These are phyloP conservation scores for Fragilaria crotonensis DNA, from an alignment of 108 stramenopile species.

Conservation along the genomic window DNA sequence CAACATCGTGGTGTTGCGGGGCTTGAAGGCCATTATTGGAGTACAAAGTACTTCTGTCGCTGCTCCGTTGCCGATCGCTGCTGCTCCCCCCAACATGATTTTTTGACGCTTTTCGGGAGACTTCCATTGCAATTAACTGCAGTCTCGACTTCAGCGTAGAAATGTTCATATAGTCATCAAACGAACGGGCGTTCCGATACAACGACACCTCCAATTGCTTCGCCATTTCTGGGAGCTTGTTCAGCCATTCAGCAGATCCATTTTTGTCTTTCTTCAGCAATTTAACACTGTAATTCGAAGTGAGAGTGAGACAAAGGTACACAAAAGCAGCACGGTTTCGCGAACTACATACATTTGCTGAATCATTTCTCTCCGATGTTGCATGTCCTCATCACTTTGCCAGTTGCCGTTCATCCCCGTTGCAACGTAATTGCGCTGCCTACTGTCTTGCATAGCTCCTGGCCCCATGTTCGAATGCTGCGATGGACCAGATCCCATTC, in stretches of 20 bases:
- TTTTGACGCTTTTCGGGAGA: slow-evolving; percentile 71
- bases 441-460: slow-evolving; percentile 21
- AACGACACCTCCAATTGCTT: slow-evolving; percentile 91
- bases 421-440: slow-evolving; percentile 14
- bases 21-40: background rate
- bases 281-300: slow-evolving; percentile 57
- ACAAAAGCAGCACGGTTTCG: background rate
- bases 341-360: slow-evolving; percentile 82
- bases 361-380: slow-evolving; percentile 85
- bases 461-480: slow-evolving; percentile 39
- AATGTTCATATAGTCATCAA: slow-evolving; percentile 85
- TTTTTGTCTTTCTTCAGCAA: slow-evolving; percentile 88
- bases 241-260: slow-evolving; percentile 83
- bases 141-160: slow-evolving; percentile 81
- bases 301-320: background rate
- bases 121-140: slow-evolving; percentile 83
- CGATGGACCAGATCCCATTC: slow-evolving; percentile 7
- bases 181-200: slow-evolving; percentile 81
- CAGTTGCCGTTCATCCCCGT: slow-evolving; percentile 68
- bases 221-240: slow-evolving; percentile 93
- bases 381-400: slow-evolving; percentile 84
- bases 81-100: slow-evolving; percentile 9
- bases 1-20: background rate
- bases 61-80: background rate
- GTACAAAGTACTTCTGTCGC: background rate